Evolutionary conservation across 2,329 filamentous ascomycete genomes (phyloP).

Genomic region (Monosporascus sp.): DNA sequence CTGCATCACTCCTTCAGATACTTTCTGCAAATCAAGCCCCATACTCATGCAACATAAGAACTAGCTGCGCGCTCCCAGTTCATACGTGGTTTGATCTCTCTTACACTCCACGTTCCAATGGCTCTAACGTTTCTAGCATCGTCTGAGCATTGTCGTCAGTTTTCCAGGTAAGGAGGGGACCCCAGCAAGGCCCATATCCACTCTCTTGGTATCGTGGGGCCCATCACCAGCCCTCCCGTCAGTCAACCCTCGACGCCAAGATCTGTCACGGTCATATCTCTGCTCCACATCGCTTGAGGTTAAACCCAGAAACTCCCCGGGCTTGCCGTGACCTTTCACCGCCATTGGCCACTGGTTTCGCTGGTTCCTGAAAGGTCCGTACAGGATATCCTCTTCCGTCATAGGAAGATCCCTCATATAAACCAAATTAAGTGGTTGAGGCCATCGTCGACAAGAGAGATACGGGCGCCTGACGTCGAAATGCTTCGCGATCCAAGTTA

Average conservation of each 20-base stretch:
- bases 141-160: neutral
- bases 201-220: neutral
- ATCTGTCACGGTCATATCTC: neutral
- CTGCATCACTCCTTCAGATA: conserved; percentile 6
- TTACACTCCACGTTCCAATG: neutral
- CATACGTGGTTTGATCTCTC: neutral
- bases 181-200: neutral
- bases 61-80: neutral
- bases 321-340: conserved; percentile 22
- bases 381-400: conserved; percentile 14
- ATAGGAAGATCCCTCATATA: conserved; percentile 21
- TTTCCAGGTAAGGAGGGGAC: neutral
- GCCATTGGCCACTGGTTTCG: conserved; percentile 17
- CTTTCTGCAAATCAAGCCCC: neutral
- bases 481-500: conserved; percentile 27
- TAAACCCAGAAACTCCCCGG: conserved; percentile 14
- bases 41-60: conserved; percentile 1
- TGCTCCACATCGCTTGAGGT: conserved; percentile 23
- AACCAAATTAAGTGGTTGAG: conserved; percentile 9
- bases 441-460: conserved; percentile 12
- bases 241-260: conserved; percentile 6
- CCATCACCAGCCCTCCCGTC: neutral
- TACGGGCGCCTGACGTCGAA: conserved; percentile 25
- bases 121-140: neutral
- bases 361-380: conserved; percentile 7